A percentile compares a stretch with the other conserved stretches of the same genome.
Evolutionary conservation across 805 yeast species (phyloP).

Genomic region (Zygosaccharomyces bailii): DNA sequence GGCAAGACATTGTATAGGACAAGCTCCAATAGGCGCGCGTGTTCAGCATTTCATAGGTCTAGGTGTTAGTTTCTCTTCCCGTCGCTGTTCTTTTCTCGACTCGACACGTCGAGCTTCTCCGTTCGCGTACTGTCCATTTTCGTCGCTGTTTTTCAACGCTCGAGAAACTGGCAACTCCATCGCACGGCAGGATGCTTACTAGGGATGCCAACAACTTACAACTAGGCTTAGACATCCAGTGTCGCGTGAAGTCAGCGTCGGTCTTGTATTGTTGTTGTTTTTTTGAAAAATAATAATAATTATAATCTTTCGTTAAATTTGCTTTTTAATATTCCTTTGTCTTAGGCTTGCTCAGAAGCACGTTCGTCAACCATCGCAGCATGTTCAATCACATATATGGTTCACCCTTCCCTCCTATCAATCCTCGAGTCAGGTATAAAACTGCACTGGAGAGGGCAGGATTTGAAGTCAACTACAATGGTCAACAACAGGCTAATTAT

Average conservation of each 20-base stretch:
- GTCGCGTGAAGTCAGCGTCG: neutral
- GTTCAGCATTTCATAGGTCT: neutral
- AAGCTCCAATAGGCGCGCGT: neutral
- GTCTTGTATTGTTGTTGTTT: neutral
- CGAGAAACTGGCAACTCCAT: neutral
- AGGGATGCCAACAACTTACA: neutral
- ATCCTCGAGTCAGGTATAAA: constrained; percentile 55
- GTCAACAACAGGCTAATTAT: neutral
- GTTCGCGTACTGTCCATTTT: constrained; percentile 9
- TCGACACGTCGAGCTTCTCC: neutral
- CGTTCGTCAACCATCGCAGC: neutral
- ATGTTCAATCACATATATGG: constrained; percentile 35
- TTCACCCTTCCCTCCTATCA: constrained; percentile 65
- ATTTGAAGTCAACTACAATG: constrained; percentile 47
- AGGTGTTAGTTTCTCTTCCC: neutral
- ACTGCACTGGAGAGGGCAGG: constrained; percentile 84
- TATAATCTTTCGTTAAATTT: neutral
- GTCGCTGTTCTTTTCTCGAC: neutral
- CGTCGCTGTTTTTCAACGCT: constrained; percentile 2
- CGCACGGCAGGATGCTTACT: constrained; percentile 5
- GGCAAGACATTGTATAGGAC: neutral
- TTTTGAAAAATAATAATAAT: neutral
- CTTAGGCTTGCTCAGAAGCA: neutral
- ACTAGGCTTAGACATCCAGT: neutral
- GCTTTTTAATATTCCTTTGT: neutral